Conservation (phyloP, 306 rosid genomes). For the Lotus japonicus region DNA sequence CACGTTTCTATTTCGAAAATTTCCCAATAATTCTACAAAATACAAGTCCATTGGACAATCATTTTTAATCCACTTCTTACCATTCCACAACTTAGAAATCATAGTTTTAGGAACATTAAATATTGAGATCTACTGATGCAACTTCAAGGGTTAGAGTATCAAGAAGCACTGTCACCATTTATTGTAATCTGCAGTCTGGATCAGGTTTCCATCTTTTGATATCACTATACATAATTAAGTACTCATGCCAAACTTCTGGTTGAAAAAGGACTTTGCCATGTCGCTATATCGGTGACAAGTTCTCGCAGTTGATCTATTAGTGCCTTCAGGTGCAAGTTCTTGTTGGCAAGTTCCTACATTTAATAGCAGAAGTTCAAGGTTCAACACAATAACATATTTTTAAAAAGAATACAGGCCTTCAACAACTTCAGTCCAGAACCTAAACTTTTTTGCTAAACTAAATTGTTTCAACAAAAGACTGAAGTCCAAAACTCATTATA, state of each 20-base stretch:
- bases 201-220: background rate
- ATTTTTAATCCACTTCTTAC: background rate
- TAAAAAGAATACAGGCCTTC: background rate
- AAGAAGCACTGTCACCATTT: slow-evolving; percentile 9
- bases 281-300: slow-evolving; percentile 76
- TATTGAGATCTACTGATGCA: background rate
- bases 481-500: background rate
- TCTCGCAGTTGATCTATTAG: slow-evolving; percentile 82
- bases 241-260: slow-evolving; percentile 29
- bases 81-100: background rate
- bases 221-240: slow-evolving; percentile 8
- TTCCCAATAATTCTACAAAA: background rate
- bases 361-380: slow-evolving; percentile 4
- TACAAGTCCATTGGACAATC: background rate
- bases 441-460: background rate
- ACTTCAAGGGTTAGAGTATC: slow-evolving; percentile 5
- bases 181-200: slow-evolving; percentile 8
- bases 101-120: background rate
- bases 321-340: slow-evolving; percentile 64
- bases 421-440: slow-evolving; percentile 9
- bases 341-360: slow-evolving; percentile 68
- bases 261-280: slow-evolving; percentile 92
- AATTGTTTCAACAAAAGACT: background rate
- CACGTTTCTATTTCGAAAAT: background rate
- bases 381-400: background rate